Conservation (phyloP, 1,284 basidiomycete genomes). For the Cutaneotrichosporon arboriforme region DNA sequence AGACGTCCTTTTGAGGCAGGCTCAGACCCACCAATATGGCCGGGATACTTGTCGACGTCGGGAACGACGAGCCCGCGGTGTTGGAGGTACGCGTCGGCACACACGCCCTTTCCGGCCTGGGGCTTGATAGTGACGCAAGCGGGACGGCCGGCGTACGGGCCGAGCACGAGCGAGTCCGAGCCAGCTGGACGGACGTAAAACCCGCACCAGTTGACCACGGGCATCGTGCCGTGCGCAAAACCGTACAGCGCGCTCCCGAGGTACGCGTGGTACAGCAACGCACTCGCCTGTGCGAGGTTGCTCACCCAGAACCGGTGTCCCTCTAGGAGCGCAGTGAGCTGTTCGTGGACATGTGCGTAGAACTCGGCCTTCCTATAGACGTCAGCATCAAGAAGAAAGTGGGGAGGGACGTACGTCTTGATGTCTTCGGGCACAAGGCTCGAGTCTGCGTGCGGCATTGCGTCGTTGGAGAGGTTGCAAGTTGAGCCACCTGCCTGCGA, state of each 20-base stretch:
- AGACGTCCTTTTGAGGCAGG: not conserved
- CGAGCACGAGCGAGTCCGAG: constrained; percentile 56
- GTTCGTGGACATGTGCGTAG: constrained; percentile 65
- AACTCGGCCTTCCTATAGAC: constrained; percentile 59
- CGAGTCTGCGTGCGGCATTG: constrained; percentile 79
- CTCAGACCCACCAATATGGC: constrained; percentile 63
- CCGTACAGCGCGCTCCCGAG: constrained; percentile 64
- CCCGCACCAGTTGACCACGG: constrained; percentile 78
- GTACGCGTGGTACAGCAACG: constrained; percentile 70
- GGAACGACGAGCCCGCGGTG: constrained; percentile 59
- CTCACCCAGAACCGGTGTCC: constrained; percentile 75
- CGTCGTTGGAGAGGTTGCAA: too few species aligned
- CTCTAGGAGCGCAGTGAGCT: constrained; percentile 60
- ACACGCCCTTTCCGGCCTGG: constrained; percentile 64
- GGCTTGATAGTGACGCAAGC: constrained; percentile 75
- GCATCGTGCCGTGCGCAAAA: constrained; percentile 39
- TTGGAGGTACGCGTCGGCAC: constrained; percentile 66
- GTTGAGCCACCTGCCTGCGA: too few species aligned
- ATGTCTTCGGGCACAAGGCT: constrained; percentile 64
- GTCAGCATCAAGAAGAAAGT: not conserved
- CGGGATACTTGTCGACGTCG: constrained; percentile 71
- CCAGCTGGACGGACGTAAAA: constrained; percentile 70
- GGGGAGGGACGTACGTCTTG: constrained; percentile 47
- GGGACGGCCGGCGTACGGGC: constrained; percentile 81
- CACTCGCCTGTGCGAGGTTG: constrained; percentile 76